These are phyloP conservation scores for Talaromyces funiculosus DNA, from an alignment of 2,329 filamentous ascomycete genomes.

Conservation along the genomic window DNA sequence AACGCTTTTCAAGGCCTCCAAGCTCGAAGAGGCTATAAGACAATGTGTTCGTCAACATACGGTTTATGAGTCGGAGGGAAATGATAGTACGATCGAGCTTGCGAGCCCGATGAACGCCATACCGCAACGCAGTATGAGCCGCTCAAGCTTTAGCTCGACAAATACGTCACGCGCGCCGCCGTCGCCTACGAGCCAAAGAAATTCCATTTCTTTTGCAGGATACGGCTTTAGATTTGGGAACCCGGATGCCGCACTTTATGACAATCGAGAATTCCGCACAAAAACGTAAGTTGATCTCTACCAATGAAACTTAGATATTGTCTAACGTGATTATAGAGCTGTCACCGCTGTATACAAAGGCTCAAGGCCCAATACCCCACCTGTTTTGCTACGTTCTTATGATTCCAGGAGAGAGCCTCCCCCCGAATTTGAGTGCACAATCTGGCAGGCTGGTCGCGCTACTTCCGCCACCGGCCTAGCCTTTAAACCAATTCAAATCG, in stretches of 20 bases:
- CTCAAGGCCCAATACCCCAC: conserved; percentile 60
- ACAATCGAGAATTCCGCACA: conserved; percentile 74
- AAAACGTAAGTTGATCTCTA: conserved; percentile 65
- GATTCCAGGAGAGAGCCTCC: conserved; percentile 88
- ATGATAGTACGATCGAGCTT: conserved; percentile 56
- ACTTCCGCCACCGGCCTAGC: conserved; percentile 85
- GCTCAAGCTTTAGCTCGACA: conserved; percentile 77
- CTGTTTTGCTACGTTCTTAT: conserved; percentile 82
- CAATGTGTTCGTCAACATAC: conserved; percentile 85
- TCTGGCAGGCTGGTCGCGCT: conserved; percentile 96
- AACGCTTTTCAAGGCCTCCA: conserved; percentile 94
- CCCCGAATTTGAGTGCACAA: conserved; percentile 86
- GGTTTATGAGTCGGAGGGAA: conserved; percentile 71
- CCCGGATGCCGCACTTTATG: conserved; percentile 81
- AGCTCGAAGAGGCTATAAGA: conserved; percentile 86
- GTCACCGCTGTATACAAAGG: conserved; percentile 89
- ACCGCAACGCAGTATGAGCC: conserved; percentile 64
- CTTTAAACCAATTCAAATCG: conserved; percentile 92
- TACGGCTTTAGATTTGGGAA: conserved; percentile 61
- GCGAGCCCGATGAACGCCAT: conserved; percentile 43
- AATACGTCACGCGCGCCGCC: conserved; percentile 58
- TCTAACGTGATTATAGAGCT: conserved; percentile 52
- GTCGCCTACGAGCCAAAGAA: conserved; percentile 51
- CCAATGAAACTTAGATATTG: too few relatives aligned
- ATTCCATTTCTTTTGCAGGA: conserved; percentile 36